Evolutionary conservation across 768 basidiomycete species (phyloP), one percentile per base, ranked within the genome.

Genomic region (Exidia glandulosa): DNA sequence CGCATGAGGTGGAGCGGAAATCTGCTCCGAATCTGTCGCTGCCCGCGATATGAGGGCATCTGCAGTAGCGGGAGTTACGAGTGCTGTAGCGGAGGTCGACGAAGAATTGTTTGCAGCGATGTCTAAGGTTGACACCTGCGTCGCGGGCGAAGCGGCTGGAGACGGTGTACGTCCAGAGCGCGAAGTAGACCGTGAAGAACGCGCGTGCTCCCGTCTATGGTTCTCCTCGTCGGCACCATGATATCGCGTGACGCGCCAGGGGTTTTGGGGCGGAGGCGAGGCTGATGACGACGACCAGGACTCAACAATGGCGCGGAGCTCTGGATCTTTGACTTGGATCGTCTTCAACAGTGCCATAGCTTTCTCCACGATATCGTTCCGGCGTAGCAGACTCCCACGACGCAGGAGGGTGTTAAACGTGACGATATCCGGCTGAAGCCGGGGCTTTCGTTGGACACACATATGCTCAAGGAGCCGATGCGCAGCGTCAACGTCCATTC

Each of bases 401-500:
- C 82, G 76, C 7, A 87, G 62, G 23, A 88, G 68, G 33, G 82
- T 81, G 63, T 85, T 86, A 67, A 77, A 79, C 0, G 86, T 86
- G 23, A 71, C 67, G 9, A 72, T 72, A 61, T 78, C 73, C 0
- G 84, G 83, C 34, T 70, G 61, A 16, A 85, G 64, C 12, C 72
- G 68, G 3, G 75, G 73, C 7, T 70, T 60, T 16, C 80, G 76
- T 2, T 72, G 61, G 19, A 71, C 63, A 23, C 72, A 73, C 81
- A 88, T 84, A 63, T 87, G 81, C 13, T 77, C 63, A 12, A 88
- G 67, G 14, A 89, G 70, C 13, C 67, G 63, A 14, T 76, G 68
- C 0, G 81, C 85, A 29, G 81, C 72, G 1, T 66, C 60, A 19
- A 78, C 70, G 4, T 84, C 84, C 41, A 76, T 71, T n/a, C 79